Evolutionary conservation across 2,329 filamentous ascomycete species (phyloP), one percentile per base, ranked within the genome.

Genomic region (Diaporthe amygdali): DNA sequence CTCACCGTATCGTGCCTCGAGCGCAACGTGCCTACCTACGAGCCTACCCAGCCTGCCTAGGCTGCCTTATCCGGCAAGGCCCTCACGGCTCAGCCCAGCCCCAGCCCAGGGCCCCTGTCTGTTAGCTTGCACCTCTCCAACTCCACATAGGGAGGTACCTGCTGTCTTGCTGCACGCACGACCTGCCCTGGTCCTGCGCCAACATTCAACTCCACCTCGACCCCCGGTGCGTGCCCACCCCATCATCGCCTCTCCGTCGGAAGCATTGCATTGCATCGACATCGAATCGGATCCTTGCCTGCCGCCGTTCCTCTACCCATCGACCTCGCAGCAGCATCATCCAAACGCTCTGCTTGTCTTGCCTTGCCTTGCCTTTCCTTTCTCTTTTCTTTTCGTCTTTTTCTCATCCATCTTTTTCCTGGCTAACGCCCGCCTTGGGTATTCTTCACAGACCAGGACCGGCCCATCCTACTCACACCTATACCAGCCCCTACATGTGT

Each of bases 371-470:
- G 32, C 8, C 10, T 22, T 61, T 51, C 49, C 10, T 64, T 32
- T 39, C 32, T 32, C n/a, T 54, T 56, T 39, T 41, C 32, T 37
- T 7, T 70, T 39, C 14, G n/a, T 30, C 25, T 49, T 56, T 52
- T 41, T 66, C 34, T 27, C 61, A 15, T 41, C 27, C 47, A 44
- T 39, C 59, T 41, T 52, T 15, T 32, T 56, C 44, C 30, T 17
- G 59, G 46, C 72, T 68, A 66, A 71, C 64, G 12, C 76, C 75
- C 76, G 73, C 76, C 77, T 76, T 66, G 75, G 71, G 76, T 74
- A 73, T 72, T 74, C 44, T 56, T 49, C 69, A 20, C 71, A 59
- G n/a, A 54, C 49, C 56, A 41, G 27, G 56, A 41, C 63, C 59
- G 39, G 2, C 22, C 49, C 47, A 61, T 52, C 44, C 41, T 69